A percentile compares a stretch with the other conserved stretches of the same genome.
Conservation (phyloP, 495 filamentous ascomycete genomes). For the Tirmania nivea region DNA sequence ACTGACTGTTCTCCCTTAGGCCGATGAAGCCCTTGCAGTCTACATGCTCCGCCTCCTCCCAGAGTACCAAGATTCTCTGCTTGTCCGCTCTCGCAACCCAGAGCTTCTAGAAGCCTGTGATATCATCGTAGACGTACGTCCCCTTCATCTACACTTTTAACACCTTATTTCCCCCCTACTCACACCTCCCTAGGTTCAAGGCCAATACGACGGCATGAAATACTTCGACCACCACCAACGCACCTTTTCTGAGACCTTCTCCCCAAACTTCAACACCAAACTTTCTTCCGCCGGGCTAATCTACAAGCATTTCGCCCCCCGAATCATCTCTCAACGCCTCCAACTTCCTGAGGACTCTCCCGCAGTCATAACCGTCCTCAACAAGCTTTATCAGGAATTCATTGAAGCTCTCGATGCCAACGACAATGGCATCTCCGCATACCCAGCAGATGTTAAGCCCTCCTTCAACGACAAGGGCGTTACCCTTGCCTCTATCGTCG, state of each 20-base stretch:
- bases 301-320: conserved; percentile 80
- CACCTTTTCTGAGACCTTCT: conserved; percentile 57
- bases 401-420: conserved; percentile 93
- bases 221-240: conserved; percentile 97
- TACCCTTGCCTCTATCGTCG: conserved; percentile 61
- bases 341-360: conserved; percentile 35
- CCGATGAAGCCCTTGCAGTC: conserved; percentile 94
- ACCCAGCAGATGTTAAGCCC: conserved; percentile 52
- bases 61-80: conserved; percentile 46
- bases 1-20: conserved; percentile 18
- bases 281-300: conserved; percentile 83
- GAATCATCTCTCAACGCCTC: conserved; percentile 53
- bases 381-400: conserved; percentile 81
- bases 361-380: conserved; percentile 51
- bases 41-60: conserved; percentile 84
- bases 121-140: conserved; percentile 82
- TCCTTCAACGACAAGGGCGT: conserved; percentile 63
- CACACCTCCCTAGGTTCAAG: conserved; percentile 18
- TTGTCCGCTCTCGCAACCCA: conserved; percentile 74
- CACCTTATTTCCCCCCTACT: neutral
- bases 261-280: conserved; percentile 59
- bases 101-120: conserved; percentile 58
- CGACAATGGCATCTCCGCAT: conserved; percentile 77
- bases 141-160: neutral
- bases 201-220: conserved; percentile 61